phyloP scores from a whole-genome alignment of 2,329 filamentous ascomycete genomes.

The Calonectria hongkongensis region DNA sequence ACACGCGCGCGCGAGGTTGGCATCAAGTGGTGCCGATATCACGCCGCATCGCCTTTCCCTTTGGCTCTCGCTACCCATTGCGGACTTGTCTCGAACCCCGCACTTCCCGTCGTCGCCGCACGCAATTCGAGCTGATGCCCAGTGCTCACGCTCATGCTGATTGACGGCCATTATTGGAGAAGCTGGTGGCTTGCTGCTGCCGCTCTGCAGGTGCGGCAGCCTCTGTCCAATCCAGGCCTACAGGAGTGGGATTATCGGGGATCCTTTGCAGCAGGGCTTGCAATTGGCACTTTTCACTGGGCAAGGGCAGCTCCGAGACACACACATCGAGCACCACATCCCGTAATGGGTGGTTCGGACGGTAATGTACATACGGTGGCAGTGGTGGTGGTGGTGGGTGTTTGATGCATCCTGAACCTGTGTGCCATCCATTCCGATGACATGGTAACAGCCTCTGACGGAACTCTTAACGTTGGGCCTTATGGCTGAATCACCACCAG shows the following conservation, averaged over 20 bases:
- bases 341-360: constrained; percentile 28
- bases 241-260: constrained; percentile 21
- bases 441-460: constrained; percentile 27
- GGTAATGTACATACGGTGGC: constrained; percentile 31
- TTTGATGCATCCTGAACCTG: constrained; percentile 8
- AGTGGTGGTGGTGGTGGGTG: constrained; percentile 29
- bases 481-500: constrained; percentile 18
- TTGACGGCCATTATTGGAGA: constrained; percentile 2
- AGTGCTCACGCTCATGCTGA: background rate
- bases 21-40: constrained; percentile 18
- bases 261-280: constrained; percentile 23
- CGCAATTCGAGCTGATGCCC: constrained; percentile 7
- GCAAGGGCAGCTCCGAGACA: constrained; percentile 15
- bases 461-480: constrained; percentile 27
- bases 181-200: constrained; percentile 27
- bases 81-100: constrained; percentile 25
- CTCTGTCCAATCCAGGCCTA: constrained; percentile 17
- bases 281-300: constrained; percentile 38
- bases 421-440: constrained; percentile 33
- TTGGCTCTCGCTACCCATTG: constrained; percentile 10
- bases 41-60: constrained; percentile 9
- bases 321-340: constrained; percentile 17
- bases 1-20: constrained; percentile 20
- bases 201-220: constrained; percentile 15
- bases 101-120: constrained; percentile 12